Conservation (phyloP, 192 early-diverging fungal genomes). For the Lobosporangium transversale region DNA sequence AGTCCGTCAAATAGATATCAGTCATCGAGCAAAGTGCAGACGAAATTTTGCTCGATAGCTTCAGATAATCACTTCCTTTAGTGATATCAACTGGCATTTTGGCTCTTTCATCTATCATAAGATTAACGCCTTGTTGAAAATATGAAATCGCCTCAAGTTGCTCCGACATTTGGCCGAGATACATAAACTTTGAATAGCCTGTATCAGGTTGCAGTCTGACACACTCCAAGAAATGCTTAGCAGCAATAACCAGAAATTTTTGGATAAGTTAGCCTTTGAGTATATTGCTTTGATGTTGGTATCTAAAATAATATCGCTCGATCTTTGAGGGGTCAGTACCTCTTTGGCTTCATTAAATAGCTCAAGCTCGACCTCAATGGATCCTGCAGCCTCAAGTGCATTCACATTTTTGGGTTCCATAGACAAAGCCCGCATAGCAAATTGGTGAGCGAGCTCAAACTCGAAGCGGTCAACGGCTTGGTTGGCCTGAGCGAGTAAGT, state of each 20-base stretch:
- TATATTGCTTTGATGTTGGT: too few species aligned
- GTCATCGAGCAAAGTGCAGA: constrained; percentile 92
- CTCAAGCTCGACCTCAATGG: constrained; percentile 80
- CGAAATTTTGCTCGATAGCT: constrained; percentile 74
- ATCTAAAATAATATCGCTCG: too few species aligned
- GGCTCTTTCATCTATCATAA: constrained; percentile 67
- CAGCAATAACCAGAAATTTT: too few species aligned
- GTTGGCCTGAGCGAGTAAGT: constrained; percentile 70
- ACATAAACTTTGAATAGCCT: constrained; percentile 86
- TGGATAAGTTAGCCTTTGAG: too few species aligned
- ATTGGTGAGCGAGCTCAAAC: constrained; percentile 75
- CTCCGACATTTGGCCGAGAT: constrained; percentile 80
- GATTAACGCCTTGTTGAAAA: constrained; percentile 77
- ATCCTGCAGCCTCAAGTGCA: constrained; percentile 75
- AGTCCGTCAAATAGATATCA: constrained; percentile 98
- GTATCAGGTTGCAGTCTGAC: constrained; percentile 73
- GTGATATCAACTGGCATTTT: constrained; percentile 50
- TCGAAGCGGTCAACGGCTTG: constrained; percentile 81
- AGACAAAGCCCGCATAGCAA: constrained; percentile 73
- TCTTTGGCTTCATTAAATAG: constrained; percentile 71
- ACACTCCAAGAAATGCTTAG: constrained; percentile 71
- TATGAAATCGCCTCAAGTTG: constrained; percentile 73
- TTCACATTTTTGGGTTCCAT: constrained; percentile 66
- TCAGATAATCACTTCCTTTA: constrained; percentile 52
- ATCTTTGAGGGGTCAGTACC: too few species aligned